Base-by-base conservation (phyloP, 176 grass and related monocot genomes). In the Ananas comosus region DNA sequence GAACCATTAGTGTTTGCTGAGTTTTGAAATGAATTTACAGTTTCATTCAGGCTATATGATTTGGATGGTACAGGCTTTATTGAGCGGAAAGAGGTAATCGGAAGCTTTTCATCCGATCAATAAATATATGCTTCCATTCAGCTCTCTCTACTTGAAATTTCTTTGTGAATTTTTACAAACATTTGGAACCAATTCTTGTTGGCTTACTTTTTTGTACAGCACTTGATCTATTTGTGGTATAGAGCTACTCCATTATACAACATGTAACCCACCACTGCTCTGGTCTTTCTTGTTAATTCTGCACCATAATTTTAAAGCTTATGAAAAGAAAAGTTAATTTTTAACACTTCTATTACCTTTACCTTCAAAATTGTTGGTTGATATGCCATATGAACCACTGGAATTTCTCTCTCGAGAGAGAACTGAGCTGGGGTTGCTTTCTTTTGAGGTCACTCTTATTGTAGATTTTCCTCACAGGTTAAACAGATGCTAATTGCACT, bases 401-500 rank as follows among this genome's bases (percentile, higher is more conserved):
- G 10, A 59, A 59, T 50, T 11, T 50, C 51, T 16, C 13, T 1
- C 49, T 73, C 1, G 22, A 27, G 42, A 6, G 22, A 3, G 25
- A 24, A 50, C 21, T 57, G 18, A 14, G 10, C 19, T 6, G 12
- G 14, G 11, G 13, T 71, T 17, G 10, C 0, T 73, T 23, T 27
- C 4, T 17, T 50, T 42, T 53, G 11, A 66, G 24, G 28, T 63
- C 1, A 42, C 12, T 11, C 42, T 7, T 71, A 70, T 29, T 59
- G 22, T 79, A 64, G 58, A 72, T 48, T 66, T 81, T 70, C 9
- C 80, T 42, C 80, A 65, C 86, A 99, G 89, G 94, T 99, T 50
- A 99, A 99, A 57, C 89, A 99, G 80, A 99, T 99, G 94, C 71
- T 99, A 67, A 83, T 92, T 81, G 89, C 89, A 64, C 89, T 99